A percentile compares a stretch with the other conserved stretches of the same genome.
phyloP scores from a whole-genome alignment of 768 basidiomycete genomes.

The Collybia sordida region DNA sequence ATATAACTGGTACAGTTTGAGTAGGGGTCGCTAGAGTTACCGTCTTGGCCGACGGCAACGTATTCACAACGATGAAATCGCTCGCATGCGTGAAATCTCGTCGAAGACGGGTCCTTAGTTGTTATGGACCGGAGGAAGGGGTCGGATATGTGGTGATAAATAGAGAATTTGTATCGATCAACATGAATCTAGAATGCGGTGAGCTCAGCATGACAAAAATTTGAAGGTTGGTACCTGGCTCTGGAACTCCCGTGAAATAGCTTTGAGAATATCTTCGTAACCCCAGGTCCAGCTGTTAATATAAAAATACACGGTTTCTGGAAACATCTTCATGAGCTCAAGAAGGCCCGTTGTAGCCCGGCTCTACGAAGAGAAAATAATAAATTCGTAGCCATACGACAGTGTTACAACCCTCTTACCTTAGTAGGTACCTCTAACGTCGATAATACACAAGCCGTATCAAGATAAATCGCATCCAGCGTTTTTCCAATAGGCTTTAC shows the following conservation, averaged over 20 bases:
- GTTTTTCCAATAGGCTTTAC: conserved; percentile 32
- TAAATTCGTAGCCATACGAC: background rate
- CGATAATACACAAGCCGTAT: conserved; percentile 70
- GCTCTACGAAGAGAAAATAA: conserved; percentile 39
- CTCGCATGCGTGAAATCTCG: conserved; percentile 95
- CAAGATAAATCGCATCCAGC: conserved; percentile 79
- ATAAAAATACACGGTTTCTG: conserved; percentile 72
- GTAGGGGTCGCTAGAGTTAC: conserved; percentile 13
- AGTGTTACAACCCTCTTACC: conserved; percentile 28
- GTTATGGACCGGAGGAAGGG: conserved; percentile 60
- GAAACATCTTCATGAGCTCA: conserved; percentile 67
- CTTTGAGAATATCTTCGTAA: conserved; percentile 89
- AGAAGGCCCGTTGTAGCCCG: conserved; percentile 67
- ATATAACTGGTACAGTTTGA: conserved; percentile 36
- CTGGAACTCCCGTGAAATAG: conserved; percentile 64
- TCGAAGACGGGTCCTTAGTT: conserved; percentile 56
- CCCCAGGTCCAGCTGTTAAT: conserved; percentile 97
- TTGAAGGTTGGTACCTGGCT: conserved; percentile 42
- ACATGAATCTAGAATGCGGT: conserved; percentile 67
- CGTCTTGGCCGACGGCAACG: conserved; percentile 45
- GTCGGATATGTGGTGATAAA: conserved; percentile 61
- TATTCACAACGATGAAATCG: conserved; percentile 71
- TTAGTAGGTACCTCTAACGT: conserved; percentile 57
- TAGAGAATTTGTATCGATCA: conserved; percentile 80
- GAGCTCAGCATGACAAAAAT: background rate